Percentiles rank a stretch among this genome's conserved stretches.
Conservation (phyloP, 208 protist genomes). For the Acanthamoeba divionensis region DNA sequence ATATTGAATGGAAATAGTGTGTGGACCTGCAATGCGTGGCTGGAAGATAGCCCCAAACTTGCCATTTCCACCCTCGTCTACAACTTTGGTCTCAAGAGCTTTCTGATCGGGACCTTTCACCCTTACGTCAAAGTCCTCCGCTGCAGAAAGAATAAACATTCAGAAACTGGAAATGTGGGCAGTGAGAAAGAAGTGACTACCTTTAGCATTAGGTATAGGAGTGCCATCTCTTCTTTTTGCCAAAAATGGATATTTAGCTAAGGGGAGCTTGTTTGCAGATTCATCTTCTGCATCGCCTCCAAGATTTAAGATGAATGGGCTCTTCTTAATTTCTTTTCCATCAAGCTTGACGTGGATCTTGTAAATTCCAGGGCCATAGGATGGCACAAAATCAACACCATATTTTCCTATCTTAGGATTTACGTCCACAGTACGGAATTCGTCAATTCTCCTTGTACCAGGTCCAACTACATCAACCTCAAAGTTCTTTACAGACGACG, state of each 20-base stretch:
- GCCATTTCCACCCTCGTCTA: not conserved
- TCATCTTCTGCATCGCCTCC: not conserved
- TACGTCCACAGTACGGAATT: not conserved
- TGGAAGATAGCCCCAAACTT: slow-evolving; percentile 3
- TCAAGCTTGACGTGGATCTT: not conserved
- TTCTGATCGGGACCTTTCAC: not conserved
- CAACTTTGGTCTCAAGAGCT: not conserved
- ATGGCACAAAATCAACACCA: slow-evolving; percentile 25
- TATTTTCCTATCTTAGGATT: not conserved
- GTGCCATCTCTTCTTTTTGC: no score
- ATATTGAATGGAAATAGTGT: slow-evolving; percentile 56
- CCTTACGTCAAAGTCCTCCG: not conserved
- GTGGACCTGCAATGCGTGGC: not conserved
- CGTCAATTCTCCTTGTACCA: not conserved
- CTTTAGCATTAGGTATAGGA: no score
- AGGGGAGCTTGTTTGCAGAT: slow-evolving; percentile 8
- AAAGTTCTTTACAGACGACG: not conserved
- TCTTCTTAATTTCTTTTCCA: slow-evolving; percentile 1
- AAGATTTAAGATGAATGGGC: not conserved
- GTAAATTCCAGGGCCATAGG: not conserved
- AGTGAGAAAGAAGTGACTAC: no score
- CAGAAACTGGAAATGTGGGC: no score
- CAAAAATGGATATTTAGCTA: no score
- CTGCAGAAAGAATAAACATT: no score
- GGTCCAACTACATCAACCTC: not conserved